These are phyloP conservation scores for Ganoderma sinense DNA, from an alignment of 1,284 basidiomycete genomes.

Conservation along the genomic window DNA sequence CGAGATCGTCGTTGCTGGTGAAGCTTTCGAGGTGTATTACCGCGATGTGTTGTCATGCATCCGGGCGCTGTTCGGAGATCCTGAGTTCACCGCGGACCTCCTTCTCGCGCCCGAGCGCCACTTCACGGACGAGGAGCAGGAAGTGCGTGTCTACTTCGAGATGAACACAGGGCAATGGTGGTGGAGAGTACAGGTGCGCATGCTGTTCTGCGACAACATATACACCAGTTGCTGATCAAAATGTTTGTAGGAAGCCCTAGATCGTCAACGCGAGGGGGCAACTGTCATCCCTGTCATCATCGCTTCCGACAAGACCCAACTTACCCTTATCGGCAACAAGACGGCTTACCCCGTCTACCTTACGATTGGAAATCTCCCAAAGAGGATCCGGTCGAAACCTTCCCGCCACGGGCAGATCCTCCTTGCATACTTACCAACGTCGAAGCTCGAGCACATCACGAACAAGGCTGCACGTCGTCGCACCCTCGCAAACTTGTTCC, in stretches of 20 bases:
- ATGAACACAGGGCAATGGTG: conserved; percentile 45
- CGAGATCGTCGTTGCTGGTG: too few species aligned
- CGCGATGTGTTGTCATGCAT: conserved; percentile 41
- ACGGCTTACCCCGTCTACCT: conserved; percentile 47
- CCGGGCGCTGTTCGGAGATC: conserved; percentile 24
- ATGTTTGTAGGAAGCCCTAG: too few species aligned
- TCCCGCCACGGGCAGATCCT: conserved; percentile 39
- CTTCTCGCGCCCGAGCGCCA: conserved; percentile 42
- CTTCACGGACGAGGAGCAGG: conserved; percentile 36
- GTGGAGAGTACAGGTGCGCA: conserved; percentile 47
- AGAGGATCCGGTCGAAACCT: conserved; percentile 39
- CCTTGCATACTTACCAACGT: conserved; percentile 48
- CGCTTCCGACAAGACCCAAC: conserved; percentile 47
- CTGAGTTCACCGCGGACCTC: conserved; percentile 24
- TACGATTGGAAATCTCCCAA: conserved; percentile 46
- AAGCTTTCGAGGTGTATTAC: conserved; percentile 36
- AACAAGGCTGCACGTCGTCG: conserved; percentile 16
- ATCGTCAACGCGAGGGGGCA: background rate
- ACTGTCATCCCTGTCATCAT: conserved; percentile 29
- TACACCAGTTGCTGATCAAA: too few species aligned
- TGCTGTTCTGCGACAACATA: too few species aligned
- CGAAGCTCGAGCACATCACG: conserved; percentile 45
- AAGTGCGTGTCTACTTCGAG: conserved; percentile 34
- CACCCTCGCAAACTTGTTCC: conserved; percentile 44
- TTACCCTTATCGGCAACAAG: conserved; percentile 45